These are phyloP conservation scores for Vickermania spadyakhi DNA, from an alignment of 208 protist genomes.

Conservation along the genomic window DNA sequence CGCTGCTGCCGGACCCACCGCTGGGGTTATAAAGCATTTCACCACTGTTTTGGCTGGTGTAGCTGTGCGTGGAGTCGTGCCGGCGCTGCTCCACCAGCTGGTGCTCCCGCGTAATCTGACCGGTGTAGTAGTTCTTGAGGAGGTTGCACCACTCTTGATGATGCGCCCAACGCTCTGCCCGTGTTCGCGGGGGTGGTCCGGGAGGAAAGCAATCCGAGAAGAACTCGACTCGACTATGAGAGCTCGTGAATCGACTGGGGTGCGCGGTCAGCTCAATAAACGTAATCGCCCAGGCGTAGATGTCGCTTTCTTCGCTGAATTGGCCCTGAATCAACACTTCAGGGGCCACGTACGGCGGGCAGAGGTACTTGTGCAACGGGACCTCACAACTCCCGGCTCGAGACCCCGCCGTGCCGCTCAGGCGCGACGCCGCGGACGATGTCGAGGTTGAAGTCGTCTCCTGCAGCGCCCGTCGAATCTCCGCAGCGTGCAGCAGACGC, in stretches of 20 bases:
- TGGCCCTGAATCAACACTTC: conserved; percentile 31
- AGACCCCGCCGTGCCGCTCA: background rate
- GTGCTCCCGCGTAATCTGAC: conserved; percentile 10
- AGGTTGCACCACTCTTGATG: conserved; percentile 21
- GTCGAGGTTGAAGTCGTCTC: background rate
- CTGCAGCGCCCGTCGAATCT: conserved; percentile 18
- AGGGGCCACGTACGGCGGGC: conserved; percentile 50
- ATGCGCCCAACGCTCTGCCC: conserved; percentile 23
- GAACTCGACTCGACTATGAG: conserved; percentile 14
- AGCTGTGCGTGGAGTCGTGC: background rate
- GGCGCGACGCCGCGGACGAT: background rate
- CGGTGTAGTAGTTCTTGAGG: conserved; percentile 32
- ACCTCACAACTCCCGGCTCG: conserved; percentile 7
- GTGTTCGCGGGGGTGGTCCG: conserved; percentile 18
- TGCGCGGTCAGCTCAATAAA: conserved; percentile 62
- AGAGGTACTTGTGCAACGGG: conserved; percentile 32
- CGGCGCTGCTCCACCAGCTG: conserved; percentile 14
- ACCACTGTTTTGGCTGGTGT: too few relatives aligned
- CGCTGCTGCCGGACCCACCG: conserved; percentile 5
- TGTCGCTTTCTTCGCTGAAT: conserved; percentile 57
- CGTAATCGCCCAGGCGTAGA: conserved; percentile 79
- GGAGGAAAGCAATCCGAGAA: conserved; percentile 34
- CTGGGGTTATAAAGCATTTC: background rate
- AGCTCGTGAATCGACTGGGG: background rate
- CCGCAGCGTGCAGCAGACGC: conserved; percentile 23